Evolutionary conservation across 1,284 basidiomycete species (phyloP).

Genomic region (Ustilago hordei): DNA sequence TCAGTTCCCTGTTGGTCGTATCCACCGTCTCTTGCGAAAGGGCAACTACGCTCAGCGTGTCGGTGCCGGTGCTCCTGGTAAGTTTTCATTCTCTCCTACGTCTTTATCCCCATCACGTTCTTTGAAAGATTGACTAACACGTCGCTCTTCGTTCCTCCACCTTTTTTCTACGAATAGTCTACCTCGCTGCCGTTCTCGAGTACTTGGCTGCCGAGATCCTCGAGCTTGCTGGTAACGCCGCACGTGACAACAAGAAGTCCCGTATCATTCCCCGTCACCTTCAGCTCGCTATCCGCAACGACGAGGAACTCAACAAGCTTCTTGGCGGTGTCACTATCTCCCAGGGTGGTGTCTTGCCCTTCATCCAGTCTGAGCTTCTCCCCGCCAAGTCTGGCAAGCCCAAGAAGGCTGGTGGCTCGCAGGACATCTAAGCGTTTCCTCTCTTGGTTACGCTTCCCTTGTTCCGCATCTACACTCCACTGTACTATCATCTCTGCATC

Average conservation of each 20-base stretch:
- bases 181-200: constrained; percentile 88
- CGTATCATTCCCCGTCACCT: constrained; percentile 95
- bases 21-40: constrained; percentile 91
- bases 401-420: constrained; percentile 67
- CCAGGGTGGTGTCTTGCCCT: constrained; percentile 91
- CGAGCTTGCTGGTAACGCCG: constrained; percentile 93
- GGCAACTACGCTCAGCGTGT: constrained; percentile 85
- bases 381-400: constrained; percentile 77
- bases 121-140: constrained; percentile 11
- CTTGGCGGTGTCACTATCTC: constrained; percentile 74
- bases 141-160: not conserved
- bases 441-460: constrained; percentile 14
- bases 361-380: constrained; percentile 85
- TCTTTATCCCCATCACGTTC: not conserved
- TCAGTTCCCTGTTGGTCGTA: constrained; percentile 94
- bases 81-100: constrained; percentile 59
- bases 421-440: constrained; percentile 60
- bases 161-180: constrained; percentile 74
- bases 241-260: constrained; percentile 94
- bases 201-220: constrained; percentile 92
- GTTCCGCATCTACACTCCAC: constrained; percentile 28
- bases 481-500: constrained; percentile 28
- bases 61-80: constrained; percentile 80
- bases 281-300: constrained; percentile 93
- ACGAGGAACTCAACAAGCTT: constrained; percentile 82